Evolutionary conservation across 108 stramenopile genomes (phyloP), one percentile per base, ranked within the genome.

Genomic region (Craspedostauros australis): DNA sequence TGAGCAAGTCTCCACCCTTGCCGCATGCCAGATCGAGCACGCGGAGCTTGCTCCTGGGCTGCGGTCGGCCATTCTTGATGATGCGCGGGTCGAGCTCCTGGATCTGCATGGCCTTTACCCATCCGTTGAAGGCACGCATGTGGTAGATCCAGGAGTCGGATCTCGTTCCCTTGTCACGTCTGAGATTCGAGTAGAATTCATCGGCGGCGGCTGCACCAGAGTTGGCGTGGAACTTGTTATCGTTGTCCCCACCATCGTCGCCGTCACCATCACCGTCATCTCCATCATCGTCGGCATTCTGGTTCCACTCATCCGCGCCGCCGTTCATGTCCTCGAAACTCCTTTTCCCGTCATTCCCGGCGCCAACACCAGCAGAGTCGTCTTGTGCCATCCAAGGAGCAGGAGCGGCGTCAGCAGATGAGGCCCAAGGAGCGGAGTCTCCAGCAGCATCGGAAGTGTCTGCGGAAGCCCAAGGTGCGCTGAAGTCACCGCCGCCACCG

Each of bases 11-110:
- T n/a, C 97, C 98, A 44, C 98, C 98, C 44, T 99, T 99, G 2
- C 98, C 98, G 60, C 96, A 98, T 5, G 96, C 98, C 50, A 98
- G 68, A 60, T 99, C 98, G 46, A 99, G 65, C 2, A 99, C 84
- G 9, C 83, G 62, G 5, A 95, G 64, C 2, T 76, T 84, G 20
- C 68, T 48, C 31, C 39, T 62, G 52, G 39, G 50, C 84, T 66
- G 42, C 76, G 60, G 39, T 75, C 70, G 47, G 56, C 68, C 58
- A 92, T 89, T 63, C 2, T 28, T 39, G 3, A 27, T 37, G 20
- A 52, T 52, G n/a, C 21, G 29, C 3, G 70, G 58, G 56, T 91
- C 73, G 33, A 86, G 66, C 46, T 88, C 84, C 51, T 72, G 65
- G 50, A 96, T 94, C 60, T 95, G 88, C 28, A 82, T 91, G 14